phyloP scores from a whole-genome alignment of 352 stramenopile species.

The Pythium aquatile region DNA sequence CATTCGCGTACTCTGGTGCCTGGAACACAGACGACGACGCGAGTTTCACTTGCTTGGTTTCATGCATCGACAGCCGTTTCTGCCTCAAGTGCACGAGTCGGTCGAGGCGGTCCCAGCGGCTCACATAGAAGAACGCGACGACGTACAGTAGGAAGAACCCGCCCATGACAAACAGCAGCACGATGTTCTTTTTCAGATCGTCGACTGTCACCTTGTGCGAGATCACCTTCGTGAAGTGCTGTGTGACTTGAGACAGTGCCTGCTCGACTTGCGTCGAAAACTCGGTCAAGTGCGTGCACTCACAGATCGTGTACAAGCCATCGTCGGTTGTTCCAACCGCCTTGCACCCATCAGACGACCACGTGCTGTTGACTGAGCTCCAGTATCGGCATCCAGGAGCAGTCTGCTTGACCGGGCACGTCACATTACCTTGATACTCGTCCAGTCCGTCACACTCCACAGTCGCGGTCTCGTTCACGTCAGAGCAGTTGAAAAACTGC shows the following conservation, averaged over 20 bases:
- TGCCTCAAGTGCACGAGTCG: slow-evolving; percentile 35
- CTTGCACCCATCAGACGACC: slow-evolving; percentile 59
- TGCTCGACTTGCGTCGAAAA: slow-evolving; percentile 69
- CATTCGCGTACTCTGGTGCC: slow-evolving; percentile 55
- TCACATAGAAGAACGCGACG: slow-evolving; percentile 53
- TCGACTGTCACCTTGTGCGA: slow-evolving; percentile 52
- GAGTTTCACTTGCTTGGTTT: slow-evolving; percentile 56
- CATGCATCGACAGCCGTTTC: slow-evolving; percentile 33
- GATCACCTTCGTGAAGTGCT: slow-evolving; percentile 63
- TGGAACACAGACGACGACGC: slow-evolving; percentile 49
- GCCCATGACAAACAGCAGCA: slow-evolving; percentile 48
- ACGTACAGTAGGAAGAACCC: slow-evolving; percentile 57
- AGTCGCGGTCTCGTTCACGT: slow-evolving; percentile 34
- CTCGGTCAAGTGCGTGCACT: slow-evolving; percentile 73
- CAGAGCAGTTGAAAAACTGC: slow-evolving; percentile 55
- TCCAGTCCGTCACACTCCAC: slow-evolving; percentile 52
- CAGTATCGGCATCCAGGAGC: slow-evolving; percentile 61
- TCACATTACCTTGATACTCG: slow-evolving; percentile 44
- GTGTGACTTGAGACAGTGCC: slow-evolving; percentile 47
- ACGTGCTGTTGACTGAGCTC: slow-evolving; percentile 37
- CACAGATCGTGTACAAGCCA: slow-evolving; percentile 68
- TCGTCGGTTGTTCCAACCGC: slow-evolving; percentile 53
- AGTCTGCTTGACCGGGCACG: slow-evolving; percentile 41
- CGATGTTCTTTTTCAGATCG: slow-evolving; percentile 58
- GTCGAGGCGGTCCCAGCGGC: slow-evolving; percentile 57